Evolutionary conservation across 2,329 filamentous ascomycete species (phyloP).

Genomic region (Colletotrichum coccodes): DNA sequence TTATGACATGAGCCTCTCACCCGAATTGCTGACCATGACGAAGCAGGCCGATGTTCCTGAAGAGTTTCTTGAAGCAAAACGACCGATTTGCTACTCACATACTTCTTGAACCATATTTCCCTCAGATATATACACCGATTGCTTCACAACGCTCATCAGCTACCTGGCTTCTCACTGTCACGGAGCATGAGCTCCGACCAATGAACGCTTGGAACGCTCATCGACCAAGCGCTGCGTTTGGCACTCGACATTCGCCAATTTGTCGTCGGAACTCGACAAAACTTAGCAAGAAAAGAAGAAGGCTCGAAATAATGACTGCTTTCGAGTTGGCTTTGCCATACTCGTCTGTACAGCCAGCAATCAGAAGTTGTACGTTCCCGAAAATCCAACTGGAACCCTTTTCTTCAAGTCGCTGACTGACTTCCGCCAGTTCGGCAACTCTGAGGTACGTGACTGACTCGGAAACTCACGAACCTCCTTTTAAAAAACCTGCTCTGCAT

Average conservation of each 20-base stretch:
- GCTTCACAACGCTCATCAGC: neutral
- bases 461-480: constrained; percentile 1
- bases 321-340: neutral
- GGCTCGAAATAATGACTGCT: neutral
- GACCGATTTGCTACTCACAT: neutral
- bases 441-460: constrained; percentile 16
- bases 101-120: neutral
- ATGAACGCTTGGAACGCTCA: neutral
- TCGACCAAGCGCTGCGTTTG: constrained; percentile 1
- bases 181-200: neutral
- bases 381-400: neutral
- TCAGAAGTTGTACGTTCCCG: neutral
- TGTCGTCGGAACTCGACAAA: neutral
- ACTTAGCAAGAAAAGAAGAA: neutral
- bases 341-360: neutral
- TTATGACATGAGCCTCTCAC: neutral
- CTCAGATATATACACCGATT: neutral
- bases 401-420: constrained; percentile 2
- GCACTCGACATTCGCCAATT: neutral
- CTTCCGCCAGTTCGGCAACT: constrained; percentile 4
- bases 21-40: neutral
- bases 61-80: neutral
- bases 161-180: neutral
- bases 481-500: constrained; percentile 2
- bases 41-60: neutral